Percentiles rank a stretch among this genome's conserved stretches.
Evolutionary conservation across 2,329 filamentous ascomycete genomes (phyloP).

Genomic region (Ceratocystis albifundus): DNA sequence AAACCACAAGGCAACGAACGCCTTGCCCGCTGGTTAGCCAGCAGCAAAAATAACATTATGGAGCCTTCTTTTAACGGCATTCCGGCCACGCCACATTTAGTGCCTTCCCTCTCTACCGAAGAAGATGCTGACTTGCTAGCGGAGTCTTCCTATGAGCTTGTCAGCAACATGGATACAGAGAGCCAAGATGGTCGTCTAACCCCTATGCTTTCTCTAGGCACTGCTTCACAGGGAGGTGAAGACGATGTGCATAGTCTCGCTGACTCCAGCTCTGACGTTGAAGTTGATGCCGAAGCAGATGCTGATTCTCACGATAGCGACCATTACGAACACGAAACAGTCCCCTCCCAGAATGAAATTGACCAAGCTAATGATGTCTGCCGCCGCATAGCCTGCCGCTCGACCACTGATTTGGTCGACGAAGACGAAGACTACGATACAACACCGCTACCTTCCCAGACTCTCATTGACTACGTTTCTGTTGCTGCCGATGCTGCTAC

Average conservation of each 20-base stretch:
- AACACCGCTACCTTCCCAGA: constrained; percentile 13
- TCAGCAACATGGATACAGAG: constrained; percentile 43
- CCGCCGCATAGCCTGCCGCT: constrained; percentile 14
- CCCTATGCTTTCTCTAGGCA: constrained; percentile 25
- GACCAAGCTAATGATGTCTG: constrained; percentile 12
- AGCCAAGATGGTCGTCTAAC: constrained; percentile 40
- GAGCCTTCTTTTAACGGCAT: constrained; percentile 22
- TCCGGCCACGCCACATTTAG: constrained; percentile 6
- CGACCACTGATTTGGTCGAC: constrained; percentile 15
- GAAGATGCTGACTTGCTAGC: constrained; percentile 36
- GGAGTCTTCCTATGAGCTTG: constrained; percentile 48
- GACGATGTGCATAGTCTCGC: constrained; percentile 36
- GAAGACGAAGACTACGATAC: constrained; percentile 21
- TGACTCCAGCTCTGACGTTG: constrained; percentile 29
- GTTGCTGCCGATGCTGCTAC: constrained; percentile 15
- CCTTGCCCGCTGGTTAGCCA: constrained; percentile 49
- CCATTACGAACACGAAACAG: constrained; percentile 17
- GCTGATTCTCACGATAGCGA: neutral
- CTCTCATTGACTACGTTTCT: constrained; percentile 19
- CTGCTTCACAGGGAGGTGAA: constrained; percentile 39
- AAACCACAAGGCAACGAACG: constrained; percentile 43
- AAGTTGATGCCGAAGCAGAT: neutral
- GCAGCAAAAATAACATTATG: constrained; percentile 48
- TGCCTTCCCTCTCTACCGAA: constrained; percentile 26
- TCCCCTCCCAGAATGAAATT: constrained; percentile 17